Base-by-base conservation (phyloP, 306 rosid species). In the Acacia confusa region DNA sequence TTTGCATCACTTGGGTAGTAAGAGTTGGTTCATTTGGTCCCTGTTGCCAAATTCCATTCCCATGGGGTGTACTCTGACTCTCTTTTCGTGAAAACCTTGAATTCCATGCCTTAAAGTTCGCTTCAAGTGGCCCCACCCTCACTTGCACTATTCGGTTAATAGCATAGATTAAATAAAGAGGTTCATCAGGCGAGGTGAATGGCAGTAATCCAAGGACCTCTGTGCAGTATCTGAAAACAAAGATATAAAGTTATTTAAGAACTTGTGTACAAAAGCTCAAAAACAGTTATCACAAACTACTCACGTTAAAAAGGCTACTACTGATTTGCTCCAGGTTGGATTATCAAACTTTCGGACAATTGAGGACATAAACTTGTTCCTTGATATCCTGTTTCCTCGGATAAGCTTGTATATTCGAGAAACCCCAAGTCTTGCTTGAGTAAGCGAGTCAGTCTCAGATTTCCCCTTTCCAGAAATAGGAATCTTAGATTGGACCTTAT, bases 351-450 rank as follows among this genome's bases (percentile, higher is more conserved):
- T 95, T 44, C 99, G 94, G 66, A 93, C 91, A 76, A 95, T 95
- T 6, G 99, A 95, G 76, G 98, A 85, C 92, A 95, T 90, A 85
- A 95, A 95, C 83, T 93, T 95, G 88, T 95, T 95, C 89, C 99
- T 92, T 44, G 99, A 92, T 77, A 87, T 80, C 63, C 98, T 89
- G 74, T 93, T 95, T 60, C 86, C 96, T 71, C 99, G 96, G 70
- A 95, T 95, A 74, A 95, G 99, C 94, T 93, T 95, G 91, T 95
- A 95, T 81, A 95, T 95, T 89, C 99, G 90, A 86, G 98, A 95
- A 82, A 95, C 98, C 74, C 99, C 99, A 75, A 90, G 92, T 81
- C 97, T 92, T 30, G 97, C 95, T 84, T 95, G 99, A 78, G 94
- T 74, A 70, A 95, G 88, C 3, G 94, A 80, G 68, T 72, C 89